Base-by-base conservation (phyloP, 805 yeast genomes). In the Ogataea pignaliae region DNA sequence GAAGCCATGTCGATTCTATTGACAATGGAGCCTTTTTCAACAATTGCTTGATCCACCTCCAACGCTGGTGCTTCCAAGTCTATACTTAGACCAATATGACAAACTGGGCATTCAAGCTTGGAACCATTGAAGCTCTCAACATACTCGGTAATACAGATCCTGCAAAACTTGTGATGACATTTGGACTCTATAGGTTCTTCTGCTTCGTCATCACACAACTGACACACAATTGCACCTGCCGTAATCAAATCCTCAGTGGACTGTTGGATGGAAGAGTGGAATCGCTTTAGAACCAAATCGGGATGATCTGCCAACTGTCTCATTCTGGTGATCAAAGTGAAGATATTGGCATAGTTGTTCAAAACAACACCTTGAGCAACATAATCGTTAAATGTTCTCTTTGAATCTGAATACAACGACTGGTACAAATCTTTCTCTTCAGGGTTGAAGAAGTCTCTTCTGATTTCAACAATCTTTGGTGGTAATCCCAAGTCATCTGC, bases 291-390 rank as follows among this genome's bases (percentile, higher is more conserved):
- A 1, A 93, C 97, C 50, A 93, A 70, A 66, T 93, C 99, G 0
- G 99, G 99, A 64, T 93, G 99, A 63, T 93, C 99, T 0, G 99
- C 98, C 55, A 93, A 71, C 65, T 93, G 99, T 56, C 99, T 79
- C 99, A 93, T 95, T 56, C 99, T 73, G 0, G 99, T 93, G 57
- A 93, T 90, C 44, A 93, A 73, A 0, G 98, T 90, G 68, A 93
- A 93, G 57, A 93, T 93, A 58, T 93, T 93, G 37, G 99, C 99
- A 67, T 93, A 93, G 63, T 93, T 93, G 66, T 93, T 93, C 46
- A 93, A 71, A 18, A 93, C 97, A 34, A 93, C 97, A 65, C 99
- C 99, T 59, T 88, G 91, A 17, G 95, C 93, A 34, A 93, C 98
- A 61, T 81, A 93, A 36, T 89, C 93, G 56, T 87, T 88, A 70